Evolutionary conservation across 2,329 filamentous ascomycete genomes (phyloP).

Genomic region (Sarocladium kiliense): DNA sequence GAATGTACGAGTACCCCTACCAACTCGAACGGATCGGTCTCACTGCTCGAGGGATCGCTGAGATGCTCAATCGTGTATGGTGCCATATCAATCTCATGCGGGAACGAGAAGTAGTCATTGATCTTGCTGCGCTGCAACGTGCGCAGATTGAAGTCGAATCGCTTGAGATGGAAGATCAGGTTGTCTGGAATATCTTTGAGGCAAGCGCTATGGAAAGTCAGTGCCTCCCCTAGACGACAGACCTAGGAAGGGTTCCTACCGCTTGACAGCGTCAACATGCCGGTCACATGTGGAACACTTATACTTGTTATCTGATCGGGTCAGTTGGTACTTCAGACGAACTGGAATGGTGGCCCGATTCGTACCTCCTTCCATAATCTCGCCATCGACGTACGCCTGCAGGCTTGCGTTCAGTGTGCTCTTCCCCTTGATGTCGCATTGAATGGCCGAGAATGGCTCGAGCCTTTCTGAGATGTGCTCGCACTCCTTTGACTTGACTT

Average conservation of each 20-base stretch:
- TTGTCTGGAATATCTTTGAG: slow-evolving; percentile 91
- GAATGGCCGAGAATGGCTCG: slow-evolving; percentile 90
- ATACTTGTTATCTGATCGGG: slow-evolving; percentile 84
- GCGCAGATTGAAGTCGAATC: slow-evolving; percentile 75
- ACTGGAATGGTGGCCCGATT: too few relatives aligned
- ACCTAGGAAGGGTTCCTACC: slow-evolving; percentile 36
- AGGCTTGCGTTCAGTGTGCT: slow-evolving; percentile 77
- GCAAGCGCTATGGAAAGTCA: slow-evolving; percentile 59
- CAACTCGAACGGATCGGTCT: slow-evolving; percentile 80
- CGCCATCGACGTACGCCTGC: slow-evolving; percentile 91
- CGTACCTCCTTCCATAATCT: slow-evolving; percentile 89
- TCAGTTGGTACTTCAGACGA: slow-evolving; percentile 11
- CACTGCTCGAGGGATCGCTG: slow-evolving; percentile 47
- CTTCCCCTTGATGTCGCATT: slow-evolving; percentile 95
- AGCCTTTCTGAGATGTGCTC: slow-evolving; percentile 85
- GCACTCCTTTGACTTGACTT: slow-evolving; percentile 93
- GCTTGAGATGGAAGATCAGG: slow-evolving; percentile 89
- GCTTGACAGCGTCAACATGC: slow-evolving; percentile 89
- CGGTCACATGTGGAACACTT: slow-evolving; percentile 87
- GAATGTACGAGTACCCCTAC: slow-evolving; percentile 94
- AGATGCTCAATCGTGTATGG: slow-evolving; percentile 87
- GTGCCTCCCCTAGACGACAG: neutral
- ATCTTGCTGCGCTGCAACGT: slow-evolving; percentile 84
- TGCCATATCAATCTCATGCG: slow-evolving; percentile 75
- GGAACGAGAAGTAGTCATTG: slow-evolving; percentile 91